Conservation (phyloP, 192 early-diverging fungal species). For the Coemansia sp. region DNA sequence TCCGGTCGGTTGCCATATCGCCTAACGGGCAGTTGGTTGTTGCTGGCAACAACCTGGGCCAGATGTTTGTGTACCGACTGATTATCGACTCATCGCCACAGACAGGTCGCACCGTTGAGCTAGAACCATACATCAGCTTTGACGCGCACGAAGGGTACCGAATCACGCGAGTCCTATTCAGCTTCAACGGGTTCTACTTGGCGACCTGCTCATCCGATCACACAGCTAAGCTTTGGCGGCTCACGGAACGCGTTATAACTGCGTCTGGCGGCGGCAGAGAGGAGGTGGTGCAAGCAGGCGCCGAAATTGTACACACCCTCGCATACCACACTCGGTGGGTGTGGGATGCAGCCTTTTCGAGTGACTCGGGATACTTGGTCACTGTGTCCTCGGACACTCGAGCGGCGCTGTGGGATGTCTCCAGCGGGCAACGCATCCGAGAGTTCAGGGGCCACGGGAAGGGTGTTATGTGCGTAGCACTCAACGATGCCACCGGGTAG, state of each 20-base stretch:
- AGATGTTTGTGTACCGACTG: conserved; percentile 45
- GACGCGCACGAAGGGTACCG: conserved; percentile 36
- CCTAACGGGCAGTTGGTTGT: conserved; percentile 46
- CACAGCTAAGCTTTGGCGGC: conserved; percentile 42
- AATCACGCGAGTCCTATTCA: conserved; percentile 43
- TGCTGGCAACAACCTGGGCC: conserved; percentile 46
- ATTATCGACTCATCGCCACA: conserved; percentile 38
- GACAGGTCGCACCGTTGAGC: conserved; percentile 38
- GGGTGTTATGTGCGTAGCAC: conserved; percentile 44
- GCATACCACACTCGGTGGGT: conserved; percentile 48
- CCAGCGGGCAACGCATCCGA: conserved; percentile 38
- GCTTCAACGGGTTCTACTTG: conserved; percentile 29
- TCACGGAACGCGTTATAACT: conserved; percentile 20
- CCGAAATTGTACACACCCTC: conserved; percentile 33
- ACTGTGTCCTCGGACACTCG: conserved; percentile 48
- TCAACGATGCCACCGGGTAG: conserved; percentile 42
- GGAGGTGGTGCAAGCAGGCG: conserved; percentile 16
- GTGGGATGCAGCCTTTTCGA: conserved; percentile 50
- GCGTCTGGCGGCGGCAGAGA: conserved; percentile 10
- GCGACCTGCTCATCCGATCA: conserved; percentile 50
- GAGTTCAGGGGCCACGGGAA: conserved; percentile 52
- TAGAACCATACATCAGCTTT: conserved; percentile 45
- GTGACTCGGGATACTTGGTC: conserved; percentile 47
- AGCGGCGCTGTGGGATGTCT: conserved; percentile 44
- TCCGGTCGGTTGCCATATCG: conserved; percentile 43